Conservation (phyloP, 106 monocot species). For the Dioscorea zingiberensis region DNA sequence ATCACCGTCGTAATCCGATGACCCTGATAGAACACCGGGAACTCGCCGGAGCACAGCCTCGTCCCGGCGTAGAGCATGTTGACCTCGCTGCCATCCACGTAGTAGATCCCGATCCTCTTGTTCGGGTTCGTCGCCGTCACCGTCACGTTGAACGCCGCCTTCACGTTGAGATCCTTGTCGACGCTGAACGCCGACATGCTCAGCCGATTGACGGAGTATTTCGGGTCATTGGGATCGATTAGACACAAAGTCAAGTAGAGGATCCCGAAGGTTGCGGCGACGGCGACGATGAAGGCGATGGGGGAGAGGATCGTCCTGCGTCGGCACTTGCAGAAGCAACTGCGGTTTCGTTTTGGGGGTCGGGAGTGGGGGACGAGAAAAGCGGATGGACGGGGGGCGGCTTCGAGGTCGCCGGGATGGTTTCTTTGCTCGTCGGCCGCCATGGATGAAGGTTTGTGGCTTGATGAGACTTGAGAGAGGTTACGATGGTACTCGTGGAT, state of each 20-base stretch:
- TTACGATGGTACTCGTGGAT: too few species aligned
- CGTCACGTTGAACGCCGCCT: conserved; percentile 42
- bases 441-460: too few species aligned
- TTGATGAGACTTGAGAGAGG: too few species aligned
- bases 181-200: conserved; percentile 42
- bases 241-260: conserved; percentile 74
- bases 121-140: conserved; percentile 81
- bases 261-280: conserved; percentile 54
- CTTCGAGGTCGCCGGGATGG: conserved; percentile 23
- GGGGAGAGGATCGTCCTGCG: conserved; percentile 65
- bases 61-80: conserved; percentile 47
- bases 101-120: conserved; percentile 80
- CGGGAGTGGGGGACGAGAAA: conserved; percentile 14
- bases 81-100: conserved; percentile 52
- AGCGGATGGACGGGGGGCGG: conserved; percentile 7
- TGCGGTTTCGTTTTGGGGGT: conserved; percentile 10
- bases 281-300: conserved; percentile 31
- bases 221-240: conserved; percentile 68
- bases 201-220: conserved; percentile 72
- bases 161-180: conserved; percentile 28
- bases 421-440: conserved; percentile 5
- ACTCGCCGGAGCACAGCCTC: conserved; percentile 44
- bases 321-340: conserved; percentile 47
- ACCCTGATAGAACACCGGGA: conserved; percentile 96
- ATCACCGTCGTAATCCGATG: conserved; percentile 69